Evolutionary conservation across 768 basidiomycete species (phyloP).

Genomic region (Coprinopsis strossmayeri): DNA sequence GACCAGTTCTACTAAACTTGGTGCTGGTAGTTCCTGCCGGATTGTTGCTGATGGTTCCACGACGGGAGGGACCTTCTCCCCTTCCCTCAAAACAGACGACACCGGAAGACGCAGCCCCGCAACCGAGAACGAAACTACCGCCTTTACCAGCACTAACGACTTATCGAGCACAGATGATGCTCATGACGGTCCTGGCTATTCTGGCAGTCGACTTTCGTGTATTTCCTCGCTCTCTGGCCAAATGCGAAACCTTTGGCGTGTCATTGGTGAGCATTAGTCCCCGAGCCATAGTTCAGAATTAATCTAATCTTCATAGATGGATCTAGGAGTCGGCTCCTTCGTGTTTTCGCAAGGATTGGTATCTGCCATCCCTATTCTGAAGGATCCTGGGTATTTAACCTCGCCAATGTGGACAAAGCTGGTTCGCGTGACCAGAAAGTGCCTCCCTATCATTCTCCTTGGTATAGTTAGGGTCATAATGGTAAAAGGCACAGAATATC

Average conservation of each 20-base stretch:
- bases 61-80: slow-evolving; percentile 37
- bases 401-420: slow-evolving; percentile 48
- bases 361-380: slow-evolving; percentile 78
- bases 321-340: slow-evolving; percentile 94
- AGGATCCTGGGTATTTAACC: slow-evolving; percentile 47
- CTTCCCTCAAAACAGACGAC: slow-evolving; percentile 40
- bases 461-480: slow-evolving; percentile 75
- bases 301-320: slow-evolving; percentile 63
- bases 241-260: slow-evolving; percentile 91
- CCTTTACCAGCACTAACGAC: slow-evolving; percentile 73
- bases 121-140: slow-evolving; percentile 20
- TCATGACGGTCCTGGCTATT: slow-evolving; percentile 86
- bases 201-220: slow-evolving; percentile 94
- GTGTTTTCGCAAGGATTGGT: slow-evolving; percentile 94
- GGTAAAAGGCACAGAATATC: slow-evolving; percentile 93
- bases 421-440: slow-evolving; percentile 43
- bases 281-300: background rate
- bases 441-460: slow-evolving; percentile 59
- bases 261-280: slow-evolving; percentile 61
- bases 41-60: slow-evolving; percentile 37
- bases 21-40: slow-evolving; percentile 40
- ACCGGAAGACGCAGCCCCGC: slow-evolving; percentile 13
- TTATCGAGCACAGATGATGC: slow-evolving; percentile 92
- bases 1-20: slow-evolving; percentile 45
- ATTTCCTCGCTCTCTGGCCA: slow-evolving; percentile 83